Evolutionary conservation across 2,329 filamentous ascomycete genomes (phyloP).

Genomic region (Fusarium gaditjirri): DNA sequence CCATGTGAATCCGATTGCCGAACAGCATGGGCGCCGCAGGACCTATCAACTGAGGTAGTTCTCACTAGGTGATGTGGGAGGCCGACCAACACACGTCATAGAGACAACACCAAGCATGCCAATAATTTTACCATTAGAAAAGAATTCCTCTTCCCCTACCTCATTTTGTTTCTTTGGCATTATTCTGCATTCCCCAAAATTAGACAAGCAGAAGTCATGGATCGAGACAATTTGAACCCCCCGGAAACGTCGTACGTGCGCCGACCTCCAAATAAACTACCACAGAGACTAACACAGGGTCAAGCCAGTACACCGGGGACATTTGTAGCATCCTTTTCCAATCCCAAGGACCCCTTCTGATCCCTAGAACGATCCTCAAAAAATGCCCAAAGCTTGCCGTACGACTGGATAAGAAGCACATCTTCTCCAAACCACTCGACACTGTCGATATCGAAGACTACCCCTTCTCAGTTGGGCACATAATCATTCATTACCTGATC

Average conservation of each 20-base stretch:
- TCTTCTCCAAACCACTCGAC: not conserved
- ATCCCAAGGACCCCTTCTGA: not conserved
- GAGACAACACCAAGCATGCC: not conserved
- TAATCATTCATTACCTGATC: not conserved
- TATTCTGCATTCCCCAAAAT: not conserved
- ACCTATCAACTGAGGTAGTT: not conserved
- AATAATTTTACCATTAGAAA: not conserved
- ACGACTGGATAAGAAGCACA: not conserved
- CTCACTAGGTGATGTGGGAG: not conserved
- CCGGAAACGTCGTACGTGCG: not conserved
- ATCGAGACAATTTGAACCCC: not conserved
- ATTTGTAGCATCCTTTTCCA: not conserved
- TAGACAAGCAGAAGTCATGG: not conserved
- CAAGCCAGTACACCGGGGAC: not conserved
- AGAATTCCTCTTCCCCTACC: accelerated
- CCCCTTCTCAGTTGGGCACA: not conserved
- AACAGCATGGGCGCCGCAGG: not conserved
- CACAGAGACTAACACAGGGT: not conserved
- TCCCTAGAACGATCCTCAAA: not conserved
- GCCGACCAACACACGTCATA: not conserved
- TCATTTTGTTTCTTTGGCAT: not conserved
- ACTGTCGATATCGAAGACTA: not conserved
- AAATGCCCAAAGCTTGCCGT: not conserved
- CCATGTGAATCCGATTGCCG: accelerated
- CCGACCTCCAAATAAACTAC: accelerated